Conservation (phyloP, 306 rosid species). For the barrel medic (Medicago truncatula) region MtrunA17r5.0-ANR NC_053046.1:38147001-38147500, state of each 20-base stretch:
- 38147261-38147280: constrained; percentile 39
- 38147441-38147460: not conserved
- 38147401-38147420: constrained; percentile 31
- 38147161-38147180: constrained; percentile 43
- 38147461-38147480: not conserved
- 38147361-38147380: constrained; percentile 3
- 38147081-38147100: constrained; percentile 1
- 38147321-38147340: not conserved
- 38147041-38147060: constrained; percentile 38
- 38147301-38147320: not conserved
- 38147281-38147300: constrained; percentile 42
- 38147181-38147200: not conserved
- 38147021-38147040: constrained; percentile 44
- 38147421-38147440: not conserved
- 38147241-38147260: constrained; percentile 43
- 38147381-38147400: not conserved
- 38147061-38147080: constrained; percentile 27
- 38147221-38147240: constrained; percentile 40
- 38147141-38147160: constrained; percentile 37
- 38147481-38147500: too few species aligned
- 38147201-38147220: constrained; percentile 13
- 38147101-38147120: constrained; percentile 41
- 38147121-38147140: constrained; percentile 41
- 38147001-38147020: constrained; percentile 41
- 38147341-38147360: not conserved